Conservation (phyloP, 768 basidiomycete genomes). For the Amanita inopinata region DNA sequence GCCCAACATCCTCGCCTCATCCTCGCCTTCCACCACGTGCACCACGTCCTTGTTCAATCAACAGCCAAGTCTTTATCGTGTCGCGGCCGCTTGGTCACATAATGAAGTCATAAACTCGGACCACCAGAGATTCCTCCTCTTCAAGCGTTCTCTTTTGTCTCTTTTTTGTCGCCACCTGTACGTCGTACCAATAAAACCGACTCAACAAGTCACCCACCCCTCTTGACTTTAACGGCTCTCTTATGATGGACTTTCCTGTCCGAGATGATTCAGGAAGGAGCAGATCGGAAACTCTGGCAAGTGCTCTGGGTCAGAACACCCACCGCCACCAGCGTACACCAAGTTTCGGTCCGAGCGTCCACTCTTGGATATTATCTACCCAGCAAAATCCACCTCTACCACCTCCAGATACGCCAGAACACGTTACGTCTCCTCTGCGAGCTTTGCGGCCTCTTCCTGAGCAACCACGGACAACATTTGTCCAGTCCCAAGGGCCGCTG, state of each 20-base stretch:
- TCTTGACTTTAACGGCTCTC: background rate
- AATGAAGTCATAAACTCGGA: conserved; percentile 6
- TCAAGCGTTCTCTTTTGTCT: background rate
- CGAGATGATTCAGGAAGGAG: conserved; percentile 1
- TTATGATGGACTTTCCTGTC: conserved; percentile 5
- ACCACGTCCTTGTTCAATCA: background rate
- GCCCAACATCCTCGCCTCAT: conserved; percentile 1
- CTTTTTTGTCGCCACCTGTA: background rate
- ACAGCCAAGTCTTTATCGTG: conserved; percentile 5
- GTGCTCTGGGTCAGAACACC: background rate
- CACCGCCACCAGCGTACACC: background rate
- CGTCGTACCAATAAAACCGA: background rate
- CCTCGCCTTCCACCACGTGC: conserved; percentile 8
- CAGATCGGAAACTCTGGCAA: conserved; percentile 5
- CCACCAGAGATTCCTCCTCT: background rate
- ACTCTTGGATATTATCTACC: conserved; percentile 28
- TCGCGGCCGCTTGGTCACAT: conserved; percentile 3
- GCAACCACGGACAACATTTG: conserved; percentile 14
- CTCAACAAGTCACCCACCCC: background rate
- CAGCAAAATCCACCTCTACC: conserved; percentile 24
- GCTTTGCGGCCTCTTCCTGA: conserved; percentile 23
- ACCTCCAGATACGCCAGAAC: conserved; percentile 12
- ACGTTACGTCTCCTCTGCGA: conserved; percentile 16
- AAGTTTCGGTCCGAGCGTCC: conserved; percentile 20
- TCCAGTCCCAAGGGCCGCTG: conserved; percentile 8